Evolutionary conservation across 495 filamentous ascomycete species (phyloP).

Genomic region (Aspergillus coremiiformis): DNA sequence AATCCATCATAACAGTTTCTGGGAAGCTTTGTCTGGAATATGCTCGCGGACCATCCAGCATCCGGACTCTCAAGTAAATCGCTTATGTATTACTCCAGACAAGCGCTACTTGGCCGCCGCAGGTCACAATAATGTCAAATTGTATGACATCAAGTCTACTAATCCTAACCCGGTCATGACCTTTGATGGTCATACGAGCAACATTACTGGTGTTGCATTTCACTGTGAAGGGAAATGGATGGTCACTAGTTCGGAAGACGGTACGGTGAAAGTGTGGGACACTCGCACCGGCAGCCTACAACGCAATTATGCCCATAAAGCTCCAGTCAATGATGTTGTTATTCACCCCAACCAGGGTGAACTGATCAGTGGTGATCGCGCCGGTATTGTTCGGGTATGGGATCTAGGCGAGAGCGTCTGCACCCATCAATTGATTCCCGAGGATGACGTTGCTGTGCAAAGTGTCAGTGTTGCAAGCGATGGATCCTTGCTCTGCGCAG

Average conservation of each 20-base stretch:
- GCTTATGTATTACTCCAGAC: constrained; percentile 95
- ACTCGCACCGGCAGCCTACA: constrained; percentile 82
- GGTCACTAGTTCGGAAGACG: constrained; percentile 97
- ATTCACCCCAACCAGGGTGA: constrained; percentile 99
- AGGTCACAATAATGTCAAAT: constrained; percentile 88
- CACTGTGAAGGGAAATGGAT: constrained; percentile 99
- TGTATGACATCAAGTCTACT: constrained; percentile 95
- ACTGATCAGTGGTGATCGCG: constrained; percentile 89
- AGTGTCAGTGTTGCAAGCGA: constrained; percentile 96
- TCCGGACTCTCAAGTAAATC: constrained; percentile 95
- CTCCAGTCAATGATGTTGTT: constrained; percentile 82
- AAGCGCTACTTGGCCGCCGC: constrained; percentile 94
- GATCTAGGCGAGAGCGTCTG: constrained; percentile 95
- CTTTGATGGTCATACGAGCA: constrained; percentile 92
- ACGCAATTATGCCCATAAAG: constrained; percentile 82
- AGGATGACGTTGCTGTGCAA: constrained; percentile 85
- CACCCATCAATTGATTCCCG: constrained; percentile 91
- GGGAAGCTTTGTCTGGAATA: constrained; percentile 96
- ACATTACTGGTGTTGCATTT: constrained; percentile 93
- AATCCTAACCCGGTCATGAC: constrained; percentile 87
- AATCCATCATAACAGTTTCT: constrained; percentile 56
- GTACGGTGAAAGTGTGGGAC: constrained; percentile 98
- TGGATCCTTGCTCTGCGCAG: constrained; percentile 88
- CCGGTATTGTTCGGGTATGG: constrained; percentile 91
- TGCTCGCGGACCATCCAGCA: constrained; percentile 97